These are phyloP conservation scores for Botryosphaeria dothidea DNA, from an alignment of 2,329 filamentous ascomycete genomes.

Conservation along the genomic window DNA sequence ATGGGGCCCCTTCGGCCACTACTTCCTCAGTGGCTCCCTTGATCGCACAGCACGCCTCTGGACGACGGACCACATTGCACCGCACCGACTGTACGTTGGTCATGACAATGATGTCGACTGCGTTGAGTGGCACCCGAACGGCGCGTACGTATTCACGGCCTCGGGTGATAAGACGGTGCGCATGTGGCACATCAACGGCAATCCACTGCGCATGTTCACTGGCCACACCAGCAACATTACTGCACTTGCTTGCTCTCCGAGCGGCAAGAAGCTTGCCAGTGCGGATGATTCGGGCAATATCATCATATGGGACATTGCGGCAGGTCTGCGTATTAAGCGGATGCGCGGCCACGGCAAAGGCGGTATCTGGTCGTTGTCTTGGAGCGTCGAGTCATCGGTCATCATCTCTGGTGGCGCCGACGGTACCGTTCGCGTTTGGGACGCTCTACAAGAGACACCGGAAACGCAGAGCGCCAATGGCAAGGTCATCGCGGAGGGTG, in stretches of 20 bases:
- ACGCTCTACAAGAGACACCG: conserved; percentile 72
- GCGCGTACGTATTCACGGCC: conserved; percentile 88
- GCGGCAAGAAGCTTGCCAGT: conserved; percentile 87
- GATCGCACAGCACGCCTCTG: conserved; percentile 90
- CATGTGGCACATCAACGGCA: conserved; percentile 96
- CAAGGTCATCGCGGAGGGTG: conserved; percentile 52
- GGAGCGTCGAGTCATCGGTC: conserved; percentile 88
- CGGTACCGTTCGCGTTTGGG: conserved; percentile 91
- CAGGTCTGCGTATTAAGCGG: conserved; percentile 82
- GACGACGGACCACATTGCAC: conserved; percentile 89
- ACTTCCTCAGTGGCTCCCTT: conserved; percentile 84
- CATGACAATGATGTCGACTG: conserved; percentile 93
- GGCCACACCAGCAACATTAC: conserved; percentile 89
- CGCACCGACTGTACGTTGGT: conserved; percentile 83
- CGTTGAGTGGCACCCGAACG: conserved; percentile 93
- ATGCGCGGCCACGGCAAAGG: conserved; percentile 93
- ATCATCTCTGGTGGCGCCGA: conserved; percentile 90
- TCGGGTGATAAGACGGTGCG: conserved; percentile 91
- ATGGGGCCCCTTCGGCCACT: conserved; percentile 93
- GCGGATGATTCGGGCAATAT: conserved; percentile 88
- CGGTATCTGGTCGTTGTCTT: conserved; percentile 90
- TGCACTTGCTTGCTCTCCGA: conserved; percentile 79
- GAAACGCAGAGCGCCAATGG: conserved; percentile 57
- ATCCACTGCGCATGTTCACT: conserved; percentile 86
- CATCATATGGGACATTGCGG: conserved; percentile 90